Evolutionary conservation across 176 grass and related monocot species (phyloP).

Genomic region (Oryza officinalis): DNA sequence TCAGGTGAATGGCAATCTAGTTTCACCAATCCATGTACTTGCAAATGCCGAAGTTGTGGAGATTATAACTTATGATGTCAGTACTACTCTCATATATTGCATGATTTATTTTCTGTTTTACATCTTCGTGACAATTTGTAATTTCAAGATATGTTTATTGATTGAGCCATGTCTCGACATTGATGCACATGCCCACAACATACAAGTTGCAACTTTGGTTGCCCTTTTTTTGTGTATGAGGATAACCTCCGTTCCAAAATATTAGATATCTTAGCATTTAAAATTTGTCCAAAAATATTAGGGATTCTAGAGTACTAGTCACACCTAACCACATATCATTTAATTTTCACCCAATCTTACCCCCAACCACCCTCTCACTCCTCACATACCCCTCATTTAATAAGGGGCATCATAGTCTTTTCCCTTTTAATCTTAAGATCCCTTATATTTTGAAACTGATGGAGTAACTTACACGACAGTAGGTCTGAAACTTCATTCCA

Average conservation of each 20-base stretch:
- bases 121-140: conserved; percentile 8
- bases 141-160: conserved; percentile 8
- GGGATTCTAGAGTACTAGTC: no score
- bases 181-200: not conserved
- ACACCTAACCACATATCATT: no score
- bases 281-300: no score
- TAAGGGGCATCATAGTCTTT: no score
- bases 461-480: not conserved
- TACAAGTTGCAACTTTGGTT: not conserved
- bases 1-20: conserved; percentile 96
- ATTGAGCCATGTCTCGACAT: not conserved
- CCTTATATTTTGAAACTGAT: no score
- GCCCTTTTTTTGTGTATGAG: not conserved
- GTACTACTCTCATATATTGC: conserved; percentile 44
- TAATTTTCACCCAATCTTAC: no score
- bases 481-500: conserved; percentile 15
- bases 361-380: no score
- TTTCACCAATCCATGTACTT: conserved; percentile 83
- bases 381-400: no score
- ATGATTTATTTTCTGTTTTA: conserved; percentile 37
- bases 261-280: no score
- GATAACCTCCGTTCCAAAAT: not conserved
- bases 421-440: no score
- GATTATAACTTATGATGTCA: conserved; percentile 90
- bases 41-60: conserved; percentile 98